These are phyloP conservation scores for Filosporella fistucella DNA, from an alignment of 495 filamentous ascomycete species.

Conservation along the genomic window DNA sequence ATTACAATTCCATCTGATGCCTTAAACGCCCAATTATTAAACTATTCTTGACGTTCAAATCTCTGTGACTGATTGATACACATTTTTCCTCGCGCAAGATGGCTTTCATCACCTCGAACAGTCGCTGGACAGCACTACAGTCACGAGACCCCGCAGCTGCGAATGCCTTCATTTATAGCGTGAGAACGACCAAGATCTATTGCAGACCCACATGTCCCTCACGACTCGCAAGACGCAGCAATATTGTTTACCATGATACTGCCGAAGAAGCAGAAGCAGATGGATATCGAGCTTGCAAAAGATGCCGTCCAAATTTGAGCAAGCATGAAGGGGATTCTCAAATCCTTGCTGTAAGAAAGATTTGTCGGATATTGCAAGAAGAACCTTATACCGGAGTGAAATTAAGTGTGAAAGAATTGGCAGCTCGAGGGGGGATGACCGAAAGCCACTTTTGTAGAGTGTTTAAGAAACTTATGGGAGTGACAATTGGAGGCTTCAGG, in stretches of 20 bases:
- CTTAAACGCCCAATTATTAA: too few species aligned
- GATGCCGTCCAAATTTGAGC: slow-evolving; percentile 48
- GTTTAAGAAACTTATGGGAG: slow-evolving; percentile 53
- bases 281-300: slow-evolving; percentile 60
- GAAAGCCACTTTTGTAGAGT: slow-evolving; percentile 61
- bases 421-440: slow-evolving; percentile 48
- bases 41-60: too few species aligned
- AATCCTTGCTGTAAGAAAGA: slow-evolving; percentile 37
- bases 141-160: slow-evolving; percentile 44
- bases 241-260: slow-evolving; percentile 54
- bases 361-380: slow-evolving; percentile 33
- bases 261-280: slow-evolving; percentile 48
- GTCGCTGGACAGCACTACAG: slow-evolving; percentile 54
- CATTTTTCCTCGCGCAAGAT: not conserved
- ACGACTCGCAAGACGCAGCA: slow-evolving; percentile 56
- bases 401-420: slow-evolving; percentile 38
- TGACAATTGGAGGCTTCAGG: slow-evolving; percentile 56
- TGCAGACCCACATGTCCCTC: slow-evolving; percentile 59
- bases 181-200: slow-evolving; percentile 59
- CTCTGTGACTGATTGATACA: not conserved
- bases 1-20: too few species aligned
- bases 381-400: slow-evolving; percentile 29
- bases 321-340: slow-evolving; percentile 34
- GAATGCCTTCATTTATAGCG: slow-evolving; percentile 55
- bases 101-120: slow-evolving; percentile 25